These are phyloP conservation scores for Helminthosporium solani DNA, from an alignment of 2,329 filamentous ascomycete genomes.

Conservation along the genomic window DNA sequence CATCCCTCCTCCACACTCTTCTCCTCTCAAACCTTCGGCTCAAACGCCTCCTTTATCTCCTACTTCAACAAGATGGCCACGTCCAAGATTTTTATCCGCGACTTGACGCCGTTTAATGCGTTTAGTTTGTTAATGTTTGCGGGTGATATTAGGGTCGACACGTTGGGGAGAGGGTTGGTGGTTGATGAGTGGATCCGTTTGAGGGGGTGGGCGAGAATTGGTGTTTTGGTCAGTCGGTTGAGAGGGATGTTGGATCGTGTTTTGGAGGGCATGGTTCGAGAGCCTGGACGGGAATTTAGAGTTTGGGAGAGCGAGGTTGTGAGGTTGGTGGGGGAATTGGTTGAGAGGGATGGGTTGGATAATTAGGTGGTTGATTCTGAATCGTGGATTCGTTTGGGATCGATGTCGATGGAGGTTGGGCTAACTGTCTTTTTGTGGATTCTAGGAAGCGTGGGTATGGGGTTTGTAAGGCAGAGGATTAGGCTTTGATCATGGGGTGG, in stretches of 20 bases:
- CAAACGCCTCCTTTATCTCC: slow-evolving; percentile 75
- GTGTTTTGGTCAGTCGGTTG: slow-evolving; percentile 80
- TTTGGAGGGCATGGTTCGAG: slow-evolving; percentile 77
- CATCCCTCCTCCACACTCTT: slow-evolving; percentile 89
- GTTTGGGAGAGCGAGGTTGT: slow-evolving; percentile 63
- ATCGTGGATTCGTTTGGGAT: too few species aligned
- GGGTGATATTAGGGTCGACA: slow-evolving; percentile 82
- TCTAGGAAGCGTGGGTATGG: too few species aligned
- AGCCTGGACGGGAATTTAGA: slow-evolving; percentile 61
- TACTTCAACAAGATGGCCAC: slow-evolving; percentile 94
- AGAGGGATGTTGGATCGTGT: slow-evolving; percentile 84
- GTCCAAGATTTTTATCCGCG: slow-evolving; percentile 86
- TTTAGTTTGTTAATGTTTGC: slow-evolving; percentile 88
- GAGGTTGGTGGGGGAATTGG: slow-evolving; percentile 72
- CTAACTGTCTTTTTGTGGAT: too few species aligned
- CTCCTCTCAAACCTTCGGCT: slow-evolving; percentile 72
- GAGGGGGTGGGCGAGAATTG: slow-evolving; percentile 91
- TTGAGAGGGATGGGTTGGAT: slow-evolving; percentile 89
- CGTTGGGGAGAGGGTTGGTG: slow-evolving; percentile 78
- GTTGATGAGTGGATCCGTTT: slow-evolving; percentile 89
- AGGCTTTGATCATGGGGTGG: too few species aligned
- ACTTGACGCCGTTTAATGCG: slow-evolving; percentile 89
- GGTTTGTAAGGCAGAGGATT: too few species aligned
- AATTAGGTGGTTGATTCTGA: slow-evolving; percentile 24
- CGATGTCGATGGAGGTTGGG: too few species aligned